Evolutionary conservation across 169 alveolate species (phyloP).

Genomic region (Plasmodium inui): DNA sequence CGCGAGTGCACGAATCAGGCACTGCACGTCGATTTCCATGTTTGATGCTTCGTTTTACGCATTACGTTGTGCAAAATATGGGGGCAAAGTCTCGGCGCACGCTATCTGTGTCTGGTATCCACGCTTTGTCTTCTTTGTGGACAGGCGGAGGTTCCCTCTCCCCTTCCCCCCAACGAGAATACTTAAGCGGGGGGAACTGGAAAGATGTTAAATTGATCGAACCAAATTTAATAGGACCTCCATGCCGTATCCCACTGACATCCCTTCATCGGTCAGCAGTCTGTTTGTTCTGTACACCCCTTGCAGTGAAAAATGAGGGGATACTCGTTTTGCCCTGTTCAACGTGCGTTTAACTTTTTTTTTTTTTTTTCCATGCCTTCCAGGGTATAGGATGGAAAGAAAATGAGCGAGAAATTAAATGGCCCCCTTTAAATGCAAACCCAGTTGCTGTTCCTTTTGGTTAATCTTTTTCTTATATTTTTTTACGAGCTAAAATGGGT

Average conservation of each 20-base stretch:
- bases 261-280: neutral
- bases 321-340: neutral
- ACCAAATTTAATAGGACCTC: neutral
- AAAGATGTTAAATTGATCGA: neutral
- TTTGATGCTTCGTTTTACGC: neutral
- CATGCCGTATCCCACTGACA: neutral
- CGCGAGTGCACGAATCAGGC: constrained; percentile 41
- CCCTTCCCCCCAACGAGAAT: neutral
- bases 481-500: neutral
- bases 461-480: neutral
- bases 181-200: neutral
- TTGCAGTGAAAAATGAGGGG: neutral
- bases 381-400: neutral
- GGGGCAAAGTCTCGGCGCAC: neutral
- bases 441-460: neutral
- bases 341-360: neutral
- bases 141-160: neutral
- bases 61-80: neutral
- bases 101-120: neutral
- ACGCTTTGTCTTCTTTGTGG: neutral
- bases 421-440: neutral
- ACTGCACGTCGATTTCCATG: constrained; percentile 57
- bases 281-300: neutral
- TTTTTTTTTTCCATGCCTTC: neutral
- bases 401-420: neutral